Evolutionary conservation across 106 monocot genomes (phyloP).

Genomic region (Agapanthus africanus): DNA sequence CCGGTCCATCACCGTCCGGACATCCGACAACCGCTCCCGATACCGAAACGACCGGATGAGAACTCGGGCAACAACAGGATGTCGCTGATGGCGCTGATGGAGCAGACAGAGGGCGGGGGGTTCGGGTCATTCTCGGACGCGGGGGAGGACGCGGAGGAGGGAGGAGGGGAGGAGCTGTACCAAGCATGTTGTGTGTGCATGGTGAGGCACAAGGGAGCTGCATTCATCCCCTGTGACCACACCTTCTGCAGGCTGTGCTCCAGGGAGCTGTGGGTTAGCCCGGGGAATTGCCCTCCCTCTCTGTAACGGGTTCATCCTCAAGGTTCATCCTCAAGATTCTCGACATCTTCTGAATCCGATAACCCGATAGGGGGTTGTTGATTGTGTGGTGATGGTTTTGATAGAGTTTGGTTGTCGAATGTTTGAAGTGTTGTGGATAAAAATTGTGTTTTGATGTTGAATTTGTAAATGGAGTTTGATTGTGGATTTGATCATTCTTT

Average conservation of each 20-base stretch:
- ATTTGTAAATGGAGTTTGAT: too few species aligned
- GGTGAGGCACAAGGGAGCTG: slow-evolving; percentile 67
- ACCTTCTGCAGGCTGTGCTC: slow-evolving; percentile 73
- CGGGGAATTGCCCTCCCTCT: slow-evolving; percentile 71
- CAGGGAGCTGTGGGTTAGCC: slow-evolving; percentile 49
- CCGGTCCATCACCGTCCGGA: neutral
- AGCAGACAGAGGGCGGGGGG: slow-evolving; percentile 40
- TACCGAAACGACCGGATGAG: neutral
- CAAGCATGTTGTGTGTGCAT: slow-evolving; percentile 69
- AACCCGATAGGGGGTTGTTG: neutral
- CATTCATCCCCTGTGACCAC: slow-evolving; percentile 85
- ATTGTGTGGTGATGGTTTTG: too few species aligned
- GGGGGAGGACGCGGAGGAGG: slow-evolving; percentile 15
- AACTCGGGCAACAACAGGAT: slow-evolving; percentile 16
- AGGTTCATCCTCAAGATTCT: slow-evolving; percentile 71
- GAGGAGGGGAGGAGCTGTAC: slow-evolving; percentile 7
- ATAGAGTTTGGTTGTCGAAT: too few species aligned
- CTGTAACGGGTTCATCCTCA: slow-evolving; percentile 58
- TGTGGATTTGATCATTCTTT: too few species aligned
- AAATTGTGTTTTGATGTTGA: too few species aligned
- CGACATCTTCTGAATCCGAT: slow-evolving; percentile 54
- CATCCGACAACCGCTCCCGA: slow-evolving; percentile 1
- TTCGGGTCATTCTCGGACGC: neutral
- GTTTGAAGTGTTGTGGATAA: too few species aligned
- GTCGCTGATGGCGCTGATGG: slow-evolving; percentile 67